Base-by-base conservation (phyloP, 495 filamentous ascomycete genomes). In the Tricharina praecox region DNA sequence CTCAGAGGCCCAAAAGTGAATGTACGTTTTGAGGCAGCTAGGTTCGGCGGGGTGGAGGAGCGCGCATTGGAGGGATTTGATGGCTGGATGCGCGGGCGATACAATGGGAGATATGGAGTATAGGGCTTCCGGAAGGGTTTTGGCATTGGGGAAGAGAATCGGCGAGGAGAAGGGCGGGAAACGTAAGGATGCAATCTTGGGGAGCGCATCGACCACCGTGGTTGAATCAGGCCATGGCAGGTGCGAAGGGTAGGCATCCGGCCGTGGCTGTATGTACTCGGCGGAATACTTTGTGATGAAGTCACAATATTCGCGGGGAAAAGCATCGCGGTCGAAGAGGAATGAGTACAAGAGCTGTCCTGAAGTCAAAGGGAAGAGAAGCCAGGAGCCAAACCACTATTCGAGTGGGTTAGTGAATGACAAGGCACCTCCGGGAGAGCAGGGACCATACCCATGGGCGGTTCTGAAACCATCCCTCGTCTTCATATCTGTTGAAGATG, bases 321-420 rank as follows among this genome's bases (percentile, higher is more conserved):
- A 83, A 60, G 79, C 83, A 56, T 94, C 87, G 41, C 82, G 73
- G 60, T 96, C 87, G 67, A 95, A 96, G 23, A 95, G 75, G 63
- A 86, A 82, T 1, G 88, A 79, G 63, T 95, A 85, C 44, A 95
- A 68, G 43, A 97, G 69, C 66, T 96, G 90, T 25, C 86, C 90
- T 58, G 77, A 83, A 10, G 85, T 78, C n/a, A 92, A 58, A 0
- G 90, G 90, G 72, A 94, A 87, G 56, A 96, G 66, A 71, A 96
- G 68, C 88, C 88, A 96, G 60, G 85, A 93, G 19, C 88, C 90
- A 69, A 85, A 88, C 90, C 90, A 97, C 75, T 72, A 73, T 4
- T n/a, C n/a, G n/a, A n/a, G n/a, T n/a, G n/a, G n/a, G n/a, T n/a
- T n/a, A n/a, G n/a, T n/a, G n/a, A n/a, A n/a, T n/a, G n/a, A n/a